Base-by-base conservation (phyloP, 2,329 filamentous ascomycete species). In the Juglanconis oblonga region DNA sequence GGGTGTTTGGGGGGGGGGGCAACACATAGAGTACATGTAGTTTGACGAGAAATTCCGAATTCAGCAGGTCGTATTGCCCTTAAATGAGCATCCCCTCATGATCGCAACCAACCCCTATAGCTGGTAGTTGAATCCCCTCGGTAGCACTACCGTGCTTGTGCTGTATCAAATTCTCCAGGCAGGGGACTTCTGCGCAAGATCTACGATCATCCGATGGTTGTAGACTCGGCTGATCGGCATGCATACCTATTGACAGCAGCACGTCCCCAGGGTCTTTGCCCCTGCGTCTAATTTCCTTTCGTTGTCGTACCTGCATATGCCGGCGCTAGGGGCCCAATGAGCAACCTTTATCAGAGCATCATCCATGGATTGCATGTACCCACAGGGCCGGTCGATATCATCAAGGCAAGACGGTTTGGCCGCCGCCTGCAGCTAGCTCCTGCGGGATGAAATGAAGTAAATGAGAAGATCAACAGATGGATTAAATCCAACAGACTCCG, bases 241-340 rank as follows among this genome's bases (percentile, higher is more conserved):
- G 33, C 31, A 55, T 13, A 29, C n/a, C 32, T 4, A 14, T 38
- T 32, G 52, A 54, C 45, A 54, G 38, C 31, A n/a, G 13, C 29
- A 4, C 53, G n/a, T 17, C 13, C 53, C 53, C 44, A 31, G 24
- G 44, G 35, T 48, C 48, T 47, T 29, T 24, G 29, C 24, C 33
- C 33, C 42, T 29, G 44, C 38, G 40, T 49, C 48, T 55, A 48
- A 55, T 55, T 55, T 55, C 36, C 42, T 44, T 33, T 44, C 35
- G 10, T 32, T 35, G 52, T 17, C 36, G 53, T 49, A 49, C 53
- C 53, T 55, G 53, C 53, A 55, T 55, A 48, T 55, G 53, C 44
- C 45, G 42, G 53, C 33, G 33, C 32, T 38, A 48, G 33, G 24
- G 14, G 17, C 33, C 53, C 53, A 55, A 55, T 55, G n/a, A 31